Conservation (phyloP, 345 rosid species). For the Excoecaria cochinchinensis region DNA sequence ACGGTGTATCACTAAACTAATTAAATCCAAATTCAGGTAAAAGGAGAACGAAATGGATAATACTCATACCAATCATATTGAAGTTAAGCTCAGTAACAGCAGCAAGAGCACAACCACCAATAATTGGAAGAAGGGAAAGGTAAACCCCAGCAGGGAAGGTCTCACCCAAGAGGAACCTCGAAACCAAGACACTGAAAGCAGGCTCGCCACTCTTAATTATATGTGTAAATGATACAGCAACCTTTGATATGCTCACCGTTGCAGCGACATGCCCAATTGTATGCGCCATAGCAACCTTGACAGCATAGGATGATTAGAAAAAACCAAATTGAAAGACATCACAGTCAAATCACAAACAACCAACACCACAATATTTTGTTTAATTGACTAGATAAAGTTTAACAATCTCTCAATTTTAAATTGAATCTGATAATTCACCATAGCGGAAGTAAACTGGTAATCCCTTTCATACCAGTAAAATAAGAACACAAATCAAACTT, state of each 20-base stretch:
- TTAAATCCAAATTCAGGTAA: conserved; percentile 9
- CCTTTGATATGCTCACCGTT: conserved; percentile 97
- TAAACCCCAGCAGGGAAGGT: conserved; percentile 77
- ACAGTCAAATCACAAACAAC: neutral
- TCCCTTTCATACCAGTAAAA: neutral
- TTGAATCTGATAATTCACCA: neutral
- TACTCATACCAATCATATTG: conserved; percentile 62
- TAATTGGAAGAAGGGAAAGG: conserved; percentile 87
- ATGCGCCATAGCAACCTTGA: conserved; percentile 93
- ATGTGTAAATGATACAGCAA: conserved; percentile 94
- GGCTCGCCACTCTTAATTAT: conserved; percentile 97
- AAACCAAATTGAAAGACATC: neutral
- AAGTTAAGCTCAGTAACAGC: conserved; percentile 98
- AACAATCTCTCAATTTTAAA: neutral
- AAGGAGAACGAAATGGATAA: neutral
- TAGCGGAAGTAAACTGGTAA: neutral
- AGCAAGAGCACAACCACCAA: conserved; percentile 99
- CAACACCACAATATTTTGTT: neutral
- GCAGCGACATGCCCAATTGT: conserved; percentile 99
- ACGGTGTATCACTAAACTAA: neutral
- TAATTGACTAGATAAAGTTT: neutral
- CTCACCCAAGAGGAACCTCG: conserved; percentile 78
- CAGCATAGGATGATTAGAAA: conserved; percentile 8
- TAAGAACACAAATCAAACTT: neutral
- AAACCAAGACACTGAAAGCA: conserved; percentile 84